Evolutionary conservation across 2,329 filamentous ascomycete genomes (phyloP).

Genomic region (Colletotrichum magnum): DNA sequence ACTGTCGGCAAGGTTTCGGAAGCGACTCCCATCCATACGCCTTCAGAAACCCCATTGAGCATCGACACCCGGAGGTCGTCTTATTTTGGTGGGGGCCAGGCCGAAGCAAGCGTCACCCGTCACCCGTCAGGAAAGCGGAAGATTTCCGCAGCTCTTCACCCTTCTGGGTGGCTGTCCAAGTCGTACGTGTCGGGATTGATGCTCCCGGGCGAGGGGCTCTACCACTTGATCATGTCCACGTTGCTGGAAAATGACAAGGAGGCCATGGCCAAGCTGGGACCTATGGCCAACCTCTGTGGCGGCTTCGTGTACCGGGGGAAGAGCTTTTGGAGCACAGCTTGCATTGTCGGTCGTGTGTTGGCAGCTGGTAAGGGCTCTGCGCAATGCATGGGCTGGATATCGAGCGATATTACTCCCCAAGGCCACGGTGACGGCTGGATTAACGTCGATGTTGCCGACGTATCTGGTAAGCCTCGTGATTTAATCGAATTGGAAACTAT

Average conservation of each 20-base stretch:
- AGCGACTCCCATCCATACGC: slow-evolving; percentile 57
- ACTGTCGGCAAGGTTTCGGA: slow-evolving; percentile 61
- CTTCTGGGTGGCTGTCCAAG: slow-evolving; percentile 76
- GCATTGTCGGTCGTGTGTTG: slow-evolving; percentile 75
- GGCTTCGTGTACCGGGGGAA: slow-evolving; percentile 75
- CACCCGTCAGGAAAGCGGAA: slow-evolving; percentile 63
- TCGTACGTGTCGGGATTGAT: slow-evolving; percentile 77
- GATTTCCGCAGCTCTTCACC: slow-evolving; percentile 70
- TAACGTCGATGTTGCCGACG: slow-evolving; percentile 69
- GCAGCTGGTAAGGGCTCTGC: slow-evolving; percentile 73
- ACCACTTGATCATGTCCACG: slow-evolving; percentile 76
- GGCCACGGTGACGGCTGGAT: slow-evolving; percentile 70
- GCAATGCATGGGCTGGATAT: slow-evolving; percentile 79
- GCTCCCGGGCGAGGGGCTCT: slow-evolving; percentile 73
- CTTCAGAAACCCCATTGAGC: slow-evolving; percentile 52
- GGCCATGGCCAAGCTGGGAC: slow-evolving; percentile 70
- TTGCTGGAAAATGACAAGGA: slow-evolving; percentile 75
- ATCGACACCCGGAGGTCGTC: slow-evolving; percentile 57
- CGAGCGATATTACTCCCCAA: slow-evolving; percentile 69
- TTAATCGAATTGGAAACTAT: background rate
- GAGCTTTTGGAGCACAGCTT: slow-evolving; percentile 79
- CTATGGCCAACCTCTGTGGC: slow-evolving; percentile 73
- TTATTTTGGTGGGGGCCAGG: slow-evolving; percentile 58
- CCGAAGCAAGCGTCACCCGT: slow-evolving; percentile 37
- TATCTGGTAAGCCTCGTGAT: slow-evolving; percentile 59